phyloP scores from a whole-genome alignment of 805 yeast species.

The Candida endomychidarum region DNA sequence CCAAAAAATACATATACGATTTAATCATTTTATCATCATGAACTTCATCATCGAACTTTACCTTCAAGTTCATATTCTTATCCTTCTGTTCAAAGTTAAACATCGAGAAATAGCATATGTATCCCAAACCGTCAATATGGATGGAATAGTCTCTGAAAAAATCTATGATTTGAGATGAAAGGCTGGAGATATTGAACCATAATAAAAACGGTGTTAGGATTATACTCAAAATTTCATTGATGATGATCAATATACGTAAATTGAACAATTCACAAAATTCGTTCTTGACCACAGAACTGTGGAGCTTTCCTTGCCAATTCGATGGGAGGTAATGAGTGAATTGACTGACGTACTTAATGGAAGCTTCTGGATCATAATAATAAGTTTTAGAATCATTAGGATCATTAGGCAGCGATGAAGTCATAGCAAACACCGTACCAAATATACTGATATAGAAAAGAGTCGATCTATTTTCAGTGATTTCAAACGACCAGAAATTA shows the following conservation, averaged over 20 bases:
- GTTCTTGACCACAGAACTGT: conserved; percentile 77
- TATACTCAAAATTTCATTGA: conserved; percentile 79
- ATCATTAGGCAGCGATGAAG: conserved; percentile 39
- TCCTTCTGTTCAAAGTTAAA: conserved; percentile 72
- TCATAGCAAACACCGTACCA: conserved; percentile 85
- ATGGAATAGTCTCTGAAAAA: conserved; percentile 87
- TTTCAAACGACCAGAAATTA: conserved; percentile 83
- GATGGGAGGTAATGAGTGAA: conserved; percentile 89
- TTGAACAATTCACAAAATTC: conserved; percentile 82
- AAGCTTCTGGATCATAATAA: conserved; percentile 91
- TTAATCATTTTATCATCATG: conserved; percentile 89
- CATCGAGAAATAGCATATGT: conserved; percentile 92
- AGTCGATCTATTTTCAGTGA: conserved; percentile 76
- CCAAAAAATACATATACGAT: conserved; percentile 83
- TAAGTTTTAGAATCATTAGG: conserved; percentile 23
- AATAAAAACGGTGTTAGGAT: conserved; percentile 85
- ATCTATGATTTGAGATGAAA: conserved; percentile 76
- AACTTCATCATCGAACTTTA: conserved; percentile 17
- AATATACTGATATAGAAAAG: conserved; percentile 84
- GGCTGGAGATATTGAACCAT: conserved; percentile 76
- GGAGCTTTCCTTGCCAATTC: conserved; percentile 82
- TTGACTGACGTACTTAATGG: conserved; percentile 74
- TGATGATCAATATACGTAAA: conserved; percentile 64
- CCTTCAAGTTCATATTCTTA: conserved; percentile 32
- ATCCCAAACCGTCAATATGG: conserved; percentile 92